These are phyloP conservation scores for Spencermartinsiella ligniputridi DNA, from an alignment of 1,139 yeast genomes.

Conservation along the genomic window DNA sequence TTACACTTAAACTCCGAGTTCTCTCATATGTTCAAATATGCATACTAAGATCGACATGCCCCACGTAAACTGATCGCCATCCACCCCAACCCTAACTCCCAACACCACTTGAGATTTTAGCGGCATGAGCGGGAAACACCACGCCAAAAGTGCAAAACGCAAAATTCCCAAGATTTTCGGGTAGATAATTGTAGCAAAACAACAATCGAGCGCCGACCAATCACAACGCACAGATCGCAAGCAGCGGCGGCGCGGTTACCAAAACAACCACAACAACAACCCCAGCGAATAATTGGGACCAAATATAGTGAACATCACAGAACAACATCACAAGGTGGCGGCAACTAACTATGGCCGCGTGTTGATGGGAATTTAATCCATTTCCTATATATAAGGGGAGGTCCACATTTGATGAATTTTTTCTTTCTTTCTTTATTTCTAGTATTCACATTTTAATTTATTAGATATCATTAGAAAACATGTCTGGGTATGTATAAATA, in stretches of 20 bases:
- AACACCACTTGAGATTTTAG: not conserved
- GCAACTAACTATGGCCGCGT: not conserved
- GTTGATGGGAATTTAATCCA: not conserved
- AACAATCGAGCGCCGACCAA: not conserved
- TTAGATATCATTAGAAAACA: slow-evolving; percentile 1
- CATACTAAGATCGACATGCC: not conserved
- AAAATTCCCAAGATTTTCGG: not conserved
- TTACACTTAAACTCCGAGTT: too few relatives aligned
- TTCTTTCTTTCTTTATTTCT: not conserved
- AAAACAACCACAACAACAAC: not conserved
- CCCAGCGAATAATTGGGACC: not conserved
- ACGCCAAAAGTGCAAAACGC: not conserved
- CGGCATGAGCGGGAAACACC: not conserved
- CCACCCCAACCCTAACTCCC: not conserved
- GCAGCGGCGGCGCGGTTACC: not conserved
- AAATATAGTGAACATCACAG: not conserved
- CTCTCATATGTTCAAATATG: too few relatives aligned
- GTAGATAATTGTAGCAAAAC: not conserved
- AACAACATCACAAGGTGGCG: not conserved
- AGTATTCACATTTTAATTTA: not conserved
- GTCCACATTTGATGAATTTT: not conserved
- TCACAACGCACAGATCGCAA: not conserved
- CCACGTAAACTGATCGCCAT: too few relatives aligned
- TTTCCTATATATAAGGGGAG: not conserved
- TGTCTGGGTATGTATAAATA: not conserved